phyloP scores from a whole-genome alignment of 805 yeast genomes.

The Candida verbasci region DNA sequence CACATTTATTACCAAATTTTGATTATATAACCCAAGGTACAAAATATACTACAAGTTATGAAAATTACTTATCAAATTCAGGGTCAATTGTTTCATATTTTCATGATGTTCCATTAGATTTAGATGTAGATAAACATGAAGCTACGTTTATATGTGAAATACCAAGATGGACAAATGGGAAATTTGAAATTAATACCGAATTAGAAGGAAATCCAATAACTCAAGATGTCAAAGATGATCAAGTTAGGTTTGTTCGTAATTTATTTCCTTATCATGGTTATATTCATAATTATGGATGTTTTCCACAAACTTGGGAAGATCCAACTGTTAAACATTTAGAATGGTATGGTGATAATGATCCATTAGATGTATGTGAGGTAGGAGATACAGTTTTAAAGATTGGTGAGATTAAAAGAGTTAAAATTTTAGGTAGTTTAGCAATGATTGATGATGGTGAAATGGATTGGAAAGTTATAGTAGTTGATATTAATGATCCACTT shows the following conservation, averaged over 20 bases:
- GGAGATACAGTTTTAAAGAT: slow-evolving; percentile 64
- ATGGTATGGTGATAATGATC: slow-evolving; percentile 43
- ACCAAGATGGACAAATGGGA: slow-evolving; percentile 75
- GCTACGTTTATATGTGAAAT: slow-evolving; percentile 47
- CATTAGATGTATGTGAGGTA: slow-evolving; percentile 74
- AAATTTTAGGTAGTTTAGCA: slow-evolving; percentile 92
- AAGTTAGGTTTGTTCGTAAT: slow-evolving; percentile 71
- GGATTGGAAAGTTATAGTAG: slow-evolving; percentile 89
- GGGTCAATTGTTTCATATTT: slow-evolving; percentile 57
- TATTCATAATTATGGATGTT: slow-evolving; percentile 83
- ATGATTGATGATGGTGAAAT: slow-evolving; percentile 89
- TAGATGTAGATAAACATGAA: slow-evolving; percentile 33
- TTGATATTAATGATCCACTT: slow-evolving; percentile 78
- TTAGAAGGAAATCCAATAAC: slow-evolving; percentile 66
- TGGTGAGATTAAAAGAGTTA: slow-evolving; percentile 81
- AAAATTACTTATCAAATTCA: slow-evolving; percentile 41
- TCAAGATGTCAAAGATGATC: slow-evolving; percentile 75
- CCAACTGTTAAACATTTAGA: slow-evolving; percentile 53
- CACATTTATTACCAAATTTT: background rate
- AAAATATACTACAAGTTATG: slow-evolving; percentile 33
- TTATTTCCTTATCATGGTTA: slow-evolving; percentile 81
- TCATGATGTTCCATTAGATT: slow-evolving; percentile 64
- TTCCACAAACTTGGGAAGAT: slow-evolving; percentile 97
- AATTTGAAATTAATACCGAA: slow-evolving; percentile 67
- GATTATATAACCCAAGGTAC: slow-evolving; percentile 21